Conservation (phyloP, 2,329 filamentous ascomycete genomes). For the Ustulina deusta region DNA sequence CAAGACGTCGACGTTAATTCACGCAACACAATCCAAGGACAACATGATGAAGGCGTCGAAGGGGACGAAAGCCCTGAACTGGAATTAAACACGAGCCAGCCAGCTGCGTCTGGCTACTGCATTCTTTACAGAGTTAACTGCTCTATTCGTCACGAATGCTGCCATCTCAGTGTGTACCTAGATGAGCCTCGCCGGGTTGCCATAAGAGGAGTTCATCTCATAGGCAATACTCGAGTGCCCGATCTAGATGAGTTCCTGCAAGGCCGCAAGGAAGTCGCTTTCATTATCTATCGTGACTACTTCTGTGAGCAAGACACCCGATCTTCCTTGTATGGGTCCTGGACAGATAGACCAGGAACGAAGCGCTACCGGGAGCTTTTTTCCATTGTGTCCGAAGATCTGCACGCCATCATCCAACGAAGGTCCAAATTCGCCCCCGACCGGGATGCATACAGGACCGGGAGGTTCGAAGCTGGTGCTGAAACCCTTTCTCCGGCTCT, state of each 20-base stretch:
- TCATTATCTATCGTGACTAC: background rate
- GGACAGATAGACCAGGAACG: background rate
- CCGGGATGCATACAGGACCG: background rate
- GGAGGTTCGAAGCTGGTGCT: background rate
- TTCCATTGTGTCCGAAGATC: background rate
- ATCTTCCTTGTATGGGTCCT: background rate
- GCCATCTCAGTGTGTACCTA: background rate
- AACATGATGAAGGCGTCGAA: background rate
- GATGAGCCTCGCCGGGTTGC: background rate
- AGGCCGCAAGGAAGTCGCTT: background rate
- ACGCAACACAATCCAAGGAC: background rate
- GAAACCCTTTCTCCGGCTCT: background rate
- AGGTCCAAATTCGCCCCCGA: background rate
- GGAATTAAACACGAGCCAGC: background rate
- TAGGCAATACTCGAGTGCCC: background rate
- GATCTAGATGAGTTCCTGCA: background rate
- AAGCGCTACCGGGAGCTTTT: background rate
- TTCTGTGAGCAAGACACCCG: background rate
- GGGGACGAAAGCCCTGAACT: background rate
- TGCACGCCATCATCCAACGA: background rate
- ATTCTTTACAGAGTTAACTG: background rate
- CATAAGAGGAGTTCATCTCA: background rate
- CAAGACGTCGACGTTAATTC: background rate
- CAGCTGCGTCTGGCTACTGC: background rate
- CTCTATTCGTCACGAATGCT: background rate